Evolutionary conservation across 139 green algal genomes (phyloP).

Genomic region (Micractinium sp.): DNA sequence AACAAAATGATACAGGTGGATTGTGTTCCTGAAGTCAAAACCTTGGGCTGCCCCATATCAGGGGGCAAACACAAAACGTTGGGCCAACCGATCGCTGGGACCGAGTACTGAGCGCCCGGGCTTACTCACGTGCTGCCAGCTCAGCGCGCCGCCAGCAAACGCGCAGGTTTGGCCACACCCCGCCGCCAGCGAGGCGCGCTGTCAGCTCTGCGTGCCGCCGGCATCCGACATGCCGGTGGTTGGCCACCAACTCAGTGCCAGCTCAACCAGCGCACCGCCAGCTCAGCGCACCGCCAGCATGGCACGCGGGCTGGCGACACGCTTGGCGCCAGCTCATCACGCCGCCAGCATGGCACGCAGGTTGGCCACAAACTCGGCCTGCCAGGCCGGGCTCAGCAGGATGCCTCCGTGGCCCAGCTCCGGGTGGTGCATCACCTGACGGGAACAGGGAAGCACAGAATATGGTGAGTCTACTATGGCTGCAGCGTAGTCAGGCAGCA

Average conservation of each 20-base stretch:
- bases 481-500: not conserved
- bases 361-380: conserved; percentile 34
- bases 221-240: not conserved
- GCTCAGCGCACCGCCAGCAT: conserved; percentile 20
- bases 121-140: too few relatives aligned
- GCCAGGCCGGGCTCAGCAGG: conserved; percentile 45
- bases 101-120: too few relatives aligned
- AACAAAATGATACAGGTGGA: too few relatives aligned
- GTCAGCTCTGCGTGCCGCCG: too few relatives aligned
- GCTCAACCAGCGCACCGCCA: not conserved
- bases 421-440: conserved; percentile 53
- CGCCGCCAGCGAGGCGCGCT: too few relatives aligned
- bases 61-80: too few relatives aligned
- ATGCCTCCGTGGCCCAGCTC: conserved; percentile 58
- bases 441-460: not conserved
- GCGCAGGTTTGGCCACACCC: not conserved
- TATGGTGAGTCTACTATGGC: too few relatives aligned
- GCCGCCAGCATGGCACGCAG: conserved; percentile 28
- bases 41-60: too few relatives aligned
- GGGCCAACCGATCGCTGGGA: too few relatives aligned
- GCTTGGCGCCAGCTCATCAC: not conserved
- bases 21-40: too few relatives aligned
- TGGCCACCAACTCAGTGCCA: not conserved
- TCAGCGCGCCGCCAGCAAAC: not conserved
- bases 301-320: conserved; percentile 30